Evolutionary conservation across 352 stramenopile genomes (phyloP).

Genomic region (Blastocystis sp.): DNA sequence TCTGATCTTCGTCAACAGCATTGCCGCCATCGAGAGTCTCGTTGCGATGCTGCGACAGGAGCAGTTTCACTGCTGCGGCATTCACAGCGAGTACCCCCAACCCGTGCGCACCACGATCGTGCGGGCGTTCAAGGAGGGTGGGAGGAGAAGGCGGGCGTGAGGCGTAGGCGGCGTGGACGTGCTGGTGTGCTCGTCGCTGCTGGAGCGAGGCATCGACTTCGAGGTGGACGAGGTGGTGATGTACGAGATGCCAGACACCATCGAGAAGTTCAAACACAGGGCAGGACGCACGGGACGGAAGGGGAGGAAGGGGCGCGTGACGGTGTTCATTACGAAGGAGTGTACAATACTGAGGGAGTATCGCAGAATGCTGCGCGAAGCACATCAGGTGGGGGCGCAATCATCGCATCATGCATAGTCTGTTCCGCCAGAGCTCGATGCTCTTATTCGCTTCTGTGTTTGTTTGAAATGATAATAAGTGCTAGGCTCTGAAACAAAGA

Average conservation of each 20-base stretch:
- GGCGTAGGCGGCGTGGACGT: constrained; percentile 10
- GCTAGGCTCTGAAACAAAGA: too few species aligned
- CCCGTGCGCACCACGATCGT: not conserved
- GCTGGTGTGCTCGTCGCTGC: constrained; percentile 29
- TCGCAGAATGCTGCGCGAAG: not conserved
- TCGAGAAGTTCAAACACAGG: constrained; percentile 57
- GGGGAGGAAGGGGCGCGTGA: constrained; percentile 23
- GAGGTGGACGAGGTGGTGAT: constrained; percentile 49
- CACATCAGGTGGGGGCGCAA: not conserved
- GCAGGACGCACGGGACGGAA: constrained; percentile 20
- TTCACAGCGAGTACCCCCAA: constrained; percentile 59
- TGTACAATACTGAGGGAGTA: constrained; percentile 36
- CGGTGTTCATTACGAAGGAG: constrained; percentile 43
- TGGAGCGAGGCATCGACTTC: constrained; percentile 59
- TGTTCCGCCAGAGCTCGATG: not conserved
- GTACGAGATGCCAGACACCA: constrained; percentile 59
- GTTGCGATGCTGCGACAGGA: constrained; percentile 16
- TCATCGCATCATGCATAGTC: not conserved
- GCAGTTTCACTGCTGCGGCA: constrained; percentile 60
- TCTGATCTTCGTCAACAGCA: constrained; percentile 58
- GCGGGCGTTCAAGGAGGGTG: constrained; percentile 41
- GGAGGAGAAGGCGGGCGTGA: not conserved
- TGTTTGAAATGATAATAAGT: not conserved
- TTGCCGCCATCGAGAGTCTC: constrained; percentile 55
- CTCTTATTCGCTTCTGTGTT: not conserved